Evolutionary conservation across 768 basidiomycete genomes (phyloP).

Genomic region (Podaxis rugospora): DNA sequence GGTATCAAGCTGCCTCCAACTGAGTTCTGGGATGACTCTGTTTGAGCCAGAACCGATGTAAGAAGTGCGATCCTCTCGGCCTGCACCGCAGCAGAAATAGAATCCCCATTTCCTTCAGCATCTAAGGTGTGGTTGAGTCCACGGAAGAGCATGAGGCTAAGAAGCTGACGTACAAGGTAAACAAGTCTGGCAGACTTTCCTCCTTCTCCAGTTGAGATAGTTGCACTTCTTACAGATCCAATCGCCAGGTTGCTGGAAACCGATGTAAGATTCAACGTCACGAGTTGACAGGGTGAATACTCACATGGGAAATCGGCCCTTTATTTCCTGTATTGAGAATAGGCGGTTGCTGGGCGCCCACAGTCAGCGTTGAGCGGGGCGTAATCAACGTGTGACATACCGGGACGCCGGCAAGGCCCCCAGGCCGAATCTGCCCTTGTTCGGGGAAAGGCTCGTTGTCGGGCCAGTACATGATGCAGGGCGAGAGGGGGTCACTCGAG

Average conservation of each 20-base stretch:
- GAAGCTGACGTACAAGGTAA: slow-evolving; percentile 58
- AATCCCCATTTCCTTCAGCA: slow-evolving; percentile 86
- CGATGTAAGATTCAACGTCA: slow-evolving; percentile 17
- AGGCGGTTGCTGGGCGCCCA: slow-evolving; percentile 60
- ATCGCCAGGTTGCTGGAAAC: slow-evolving; percentile 62
- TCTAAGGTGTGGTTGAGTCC: slow-evolving; percentile 34
- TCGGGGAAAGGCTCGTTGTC: slow-evolving; percentile 85
- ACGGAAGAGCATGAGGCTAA: slow-evolving; percentile 8
- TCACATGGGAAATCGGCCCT: slow-evolving; percentile 80
- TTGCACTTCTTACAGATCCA: slow-evolving; percentile 84
- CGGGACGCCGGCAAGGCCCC: slow-evolving; percentile 45
- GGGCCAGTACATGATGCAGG: slow-evolving; percentile 89
- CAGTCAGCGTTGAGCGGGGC: slow-evolving; percentile 4
- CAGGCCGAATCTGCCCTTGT: slow-evolving; percentile 72
- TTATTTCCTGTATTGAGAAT: slow-evolving; percentile 88
- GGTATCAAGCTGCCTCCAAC: slow-evolving; percentile 8
- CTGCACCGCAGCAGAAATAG: slow-evolving; percentile 80
- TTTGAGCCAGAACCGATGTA: slow-evolving; percentile 66
- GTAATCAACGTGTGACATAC: slow-evolving; percentile 28
- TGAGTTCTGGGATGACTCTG: slow-evolving; percentile 28
- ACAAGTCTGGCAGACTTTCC: slow-evolving; percentile 90
- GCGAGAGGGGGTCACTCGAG: slow-evolving; percentile 62
- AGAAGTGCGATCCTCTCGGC: slow-evolving; percentile 80
- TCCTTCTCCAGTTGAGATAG: slow-evolving; percentile 82
- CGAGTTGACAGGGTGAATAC: slow-evolving; percentile 26